These are phyloP conservation scores for Beauveria brongniartii DNA, from an alignment of 2,329 filamentous ascomycete genomes.

Conservation along the genomic window DNA sequence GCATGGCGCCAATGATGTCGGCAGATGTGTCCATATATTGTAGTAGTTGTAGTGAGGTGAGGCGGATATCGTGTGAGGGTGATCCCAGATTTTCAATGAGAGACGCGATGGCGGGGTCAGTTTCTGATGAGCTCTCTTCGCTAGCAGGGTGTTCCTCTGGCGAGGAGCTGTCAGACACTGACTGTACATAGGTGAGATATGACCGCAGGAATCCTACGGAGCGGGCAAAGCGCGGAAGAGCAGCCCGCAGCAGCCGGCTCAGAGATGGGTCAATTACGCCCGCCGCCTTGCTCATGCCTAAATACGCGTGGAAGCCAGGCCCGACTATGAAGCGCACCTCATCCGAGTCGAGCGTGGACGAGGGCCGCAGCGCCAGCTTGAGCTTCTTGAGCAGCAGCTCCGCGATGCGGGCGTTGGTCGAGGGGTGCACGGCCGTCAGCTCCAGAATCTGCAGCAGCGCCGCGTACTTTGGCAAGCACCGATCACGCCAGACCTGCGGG, in stretches of 20 bases:
- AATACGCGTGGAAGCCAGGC: conserved; percentile 65
- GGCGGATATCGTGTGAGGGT: conserved; percentile 65
- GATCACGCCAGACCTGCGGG: conserved; percentile 52
- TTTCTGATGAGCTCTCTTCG: conserved; percentile 29
- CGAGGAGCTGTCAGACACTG: conserved; percentile 12
- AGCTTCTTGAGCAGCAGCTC: conserved; percentile 59
- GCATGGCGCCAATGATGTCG: conserved; percentile 44
- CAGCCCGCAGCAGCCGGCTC: conserved; percentile 57
- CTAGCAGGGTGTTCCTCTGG: conserved; percentile 10
- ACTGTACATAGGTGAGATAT: conserved; percentile 47
- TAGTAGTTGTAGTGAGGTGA: conserved; percentile 66
- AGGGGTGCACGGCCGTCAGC: conserved; percentile 54
- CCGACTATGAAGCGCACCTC: conserved; percentile 67
- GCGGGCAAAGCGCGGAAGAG: conserved; percentile 57
- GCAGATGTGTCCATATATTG: conserved; percentile 41
- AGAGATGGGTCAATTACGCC: conserved; percentile 50
- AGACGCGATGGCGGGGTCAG: conserved; percentile 53
- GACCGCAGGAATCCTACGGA: conserved; percentile 59
- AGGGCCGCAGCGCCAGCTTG: conserved; percentile 55
- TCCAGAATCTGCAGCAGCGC: conserved; percentile 57
- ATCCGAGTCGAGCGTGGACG: conserved; percentile 49
- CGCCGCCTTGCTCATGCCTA: conserved; percentile 55
- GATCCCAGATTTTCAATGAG: conserved; percentile 68
- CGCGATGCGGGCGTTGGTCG: conserved; percentile 57
- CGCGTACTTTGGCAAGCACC: conserved; percentile 59